These are phyloP conservation scores for Gnomoniopsis smithogilvyi DNA, from an alignment of 2,329 filamentous ascomycete species.

Conservation along the genomic window DNA sequence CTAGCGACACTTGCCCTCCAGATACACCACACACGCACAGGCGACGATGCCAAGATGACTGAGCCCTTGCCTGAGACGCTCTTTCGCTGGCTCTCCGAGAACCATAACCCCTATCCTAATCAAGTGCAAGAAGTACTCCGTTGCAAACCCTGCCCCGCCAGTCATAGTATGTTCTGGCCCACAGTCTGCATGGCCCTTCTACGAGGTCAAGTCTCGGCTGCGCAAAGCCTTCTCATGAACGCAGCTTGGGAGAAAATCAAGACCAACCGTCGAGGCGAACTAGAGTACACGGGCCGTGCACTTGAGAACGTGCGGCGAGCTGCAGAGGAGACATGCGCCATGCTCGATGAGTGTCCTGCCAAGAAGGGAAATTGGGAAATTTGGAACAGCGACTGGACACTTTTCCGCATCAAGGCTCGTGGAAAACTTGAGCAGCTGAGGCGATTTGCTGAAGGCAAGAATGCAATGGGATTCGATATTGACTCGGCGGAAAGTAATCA, in stretches of 20 bases:
- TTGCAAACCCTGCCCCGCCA: conserved; percentile 68
- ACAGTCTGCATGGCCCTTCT: conserved; percentile 71
- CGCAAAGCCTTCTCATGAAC: conserved; percentile 64
- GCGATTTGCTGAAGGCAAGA: conserved; percentile 72
- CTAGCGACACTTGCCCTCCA: conserved; percentile 75
- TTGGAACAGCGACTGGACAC: conserved; percentile 73
- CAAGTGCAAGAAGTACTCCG: conserved; percentile 64
- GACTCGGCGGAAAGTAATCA: conserved; percentile 32
- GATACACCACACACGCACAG: conserved; percentile 66
- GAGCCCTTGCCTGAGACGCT: conserved; percentile 71
- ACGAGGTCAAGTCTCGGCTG: conserved; percentile 68
- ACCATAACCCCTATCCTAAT: conserved; percentile 69
- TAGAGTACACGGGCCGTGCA: conserved; percentile 70
- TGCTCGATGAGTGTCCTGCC: conserved; percentile 73
- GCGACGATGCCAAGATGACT: conserved; percentile 30
- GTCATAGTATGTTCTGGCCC: conserved; percentile 81
- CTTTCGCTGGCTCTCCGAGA: conserved; percentile 75
- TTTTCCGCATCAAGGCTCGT: conserved; percentile 75
- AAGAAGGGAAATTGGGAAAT: conserved; percentile 76
- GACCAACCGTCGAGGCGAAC: conserved; percentile 61
- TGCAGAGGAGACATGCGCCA: conserved; percentile 62
- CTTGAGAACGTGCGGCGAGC: conserved; percentile 76
- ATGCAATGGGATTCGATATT: conserved; percentile 31
- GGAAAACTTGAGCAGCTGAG: conserved; percentile 68
- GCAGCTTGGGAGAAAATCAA: conserved; percentile 78